Evolutionary conservation across 2,329 filamentous ascomycete species (phyloP), one percentile per base, ranked within the genome.

Genomic region (Endoconidiophora laricicola): DNA sequence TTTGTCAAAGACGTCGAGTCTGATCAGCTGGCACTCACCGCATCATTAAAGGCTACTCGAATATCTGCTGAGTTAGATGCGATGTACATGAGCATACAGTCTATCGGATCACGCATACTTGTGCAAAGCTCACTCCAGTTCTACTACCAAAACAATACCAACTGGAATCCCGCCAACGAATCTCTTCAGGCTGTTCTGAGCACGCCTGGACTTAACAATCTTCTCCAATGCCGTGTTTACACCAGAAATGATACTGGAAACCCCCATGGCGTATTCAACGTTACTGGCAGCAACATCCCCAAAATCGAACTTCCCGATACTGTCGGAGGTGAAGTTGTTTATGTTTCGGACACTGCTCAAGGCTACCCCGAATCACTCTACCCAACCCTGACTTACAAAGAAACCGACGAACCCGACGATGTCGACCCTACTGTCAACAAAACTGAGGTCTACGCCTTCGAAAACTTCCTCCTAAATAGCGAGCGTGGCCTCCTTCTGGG

Each of bases 21-120:
- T 10, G 71, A 75, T 47, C 75, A 80, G 47, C 75, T 95, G 44
- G 69, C 79, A 23, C 71, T 94, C 54, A 86, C 86, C 1, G 88
- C 88, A 5, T 87, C 83, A 2, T 78, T 94, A 60, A 94, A 94
- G 63, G 82, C 87, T 18, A 79, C 83, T 26, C 82, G 90, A 60
- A 73, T 95, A 55, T 71, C 82, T 4, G 81, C 85, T 48, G 83
- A 86, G 60, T 74, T 95, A 50, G 72, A 85, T 47, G 73, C 94
- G 47, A 77, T 94, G 56, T 77, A 87, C 65, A 83, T 83, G 29
- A 81, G 79, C 53, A 83, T 80, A 59, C 70, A 73, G 50, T 81
- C 82, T 49, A 81, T 91, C 42, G 70, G 81, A 5, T 87, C 84
- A 0, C 70, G 79, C 53, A 62, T 81, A 18, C 60, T 81, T 20